Evolutionary conservation across 176 grass and related monocot species (phyloP).

Genomic region (Urochloa ruziziensis): DNA sequence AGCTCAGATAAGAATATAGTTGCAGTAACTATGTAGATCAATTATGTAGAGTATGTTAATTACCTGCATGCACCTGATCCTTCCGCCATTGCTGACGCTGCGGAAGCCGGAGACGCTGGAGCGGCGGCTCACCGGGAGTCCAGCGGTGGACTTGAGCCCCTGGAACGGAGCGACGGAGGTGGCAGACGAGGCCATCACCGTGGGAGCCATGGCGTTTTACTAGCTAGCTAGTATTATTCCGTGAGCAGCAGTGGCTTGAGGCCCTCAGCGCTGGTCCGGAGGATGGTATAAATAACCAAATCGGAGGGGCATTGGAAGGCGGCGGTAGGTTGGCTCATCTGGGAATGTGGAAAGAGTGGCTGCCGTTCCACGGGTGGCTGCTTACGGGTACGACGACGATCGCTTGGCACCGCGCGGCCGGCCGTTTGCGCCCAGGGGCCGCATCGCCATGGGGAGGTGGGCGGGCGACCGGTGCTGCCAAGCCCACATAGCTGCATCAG

Average conservation of each 20-base stretch:
- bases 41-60: no score
- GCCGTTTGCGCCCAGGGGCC: no score
- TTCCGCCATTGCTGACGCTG: conserved; percentile 51
- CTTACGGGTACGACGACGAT: not conserved
- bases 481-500: no score
- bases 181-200: conserved; percentile 42
- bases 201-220: conserved; percentile 45
- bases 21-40: no score
- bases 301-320: not conserved
- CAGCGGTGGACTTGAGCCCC: conserved; percentile 37
- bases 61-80: conserved; percentile 73
- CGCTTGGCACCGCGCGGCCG: no score
- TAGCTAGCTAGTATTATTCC: no score
- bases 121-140: conserved; percentile 33
- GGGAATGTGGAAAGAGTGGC: conserved; percentile 29
- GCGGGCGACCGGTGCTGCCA: no score
- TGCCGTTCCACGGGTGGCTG: conserved; percentile 21
- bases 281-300: conserved; percentile 40
- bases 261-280: not conserved
- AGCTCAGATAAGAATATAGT: not conserved
- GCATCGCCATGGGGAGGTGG: no score
- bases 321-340: not conserved
- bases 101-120: conserved; percentile 22
- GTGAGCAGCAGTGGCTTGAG: not conserved
- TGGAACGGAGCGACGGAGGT: conserved; percentile 41